Conservation (phyloP, 331 rosid genomes). For the Prunus yedoensis region DNA sequence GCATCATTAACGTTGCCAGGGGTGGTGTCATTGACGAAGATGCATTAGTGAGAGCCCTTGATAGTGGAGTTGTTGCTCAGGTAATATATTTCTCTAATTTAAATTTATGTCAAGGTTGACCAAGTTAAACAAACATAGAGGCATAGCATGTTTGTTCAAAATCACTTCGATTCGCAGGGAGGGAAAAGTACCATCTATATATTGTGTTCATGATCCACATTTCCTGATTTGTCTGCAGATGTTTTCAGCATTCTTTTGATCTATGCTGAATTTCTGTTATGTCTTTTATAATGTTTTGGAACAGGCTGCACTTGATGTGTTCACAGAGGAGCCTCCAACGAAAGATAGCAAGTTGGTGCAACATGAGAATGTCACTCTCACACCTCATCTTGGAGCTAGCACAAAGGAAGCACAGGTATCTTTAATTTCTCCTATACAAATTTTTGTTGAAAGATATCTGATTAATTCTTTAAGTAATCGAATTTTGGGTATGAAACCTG, state of each 20-base stretch:
- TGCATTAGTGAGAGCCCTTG: constrained; percentile 80
- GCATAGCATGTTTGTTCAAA: neutral
- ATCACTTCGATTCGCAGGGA: neutral
- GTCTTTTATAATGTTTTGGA: constrained; percentile 19
- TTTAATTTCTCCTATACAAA: constrained; percentile 11
- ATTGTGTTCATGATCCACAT: neutral
- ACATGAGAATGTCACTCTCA: constrained; percentile 73
- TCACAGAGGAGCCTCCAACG: constrained; percentile 83
- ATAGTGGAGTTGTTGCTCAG: constrained; percentile 81
- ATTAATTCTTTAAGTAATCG: neutral
- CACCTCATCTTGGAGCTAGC: constrained; percentile 99
- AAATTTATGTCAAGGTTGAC: neutral
- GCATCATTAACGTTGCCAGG: constrained; percentile 77
- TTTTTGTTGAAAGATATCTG: neutral
- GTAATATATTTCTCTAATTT: constrained; percentile 20
- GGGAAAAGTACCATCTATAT: neutral
- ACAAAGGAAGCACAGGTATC: constrained; percentile 88
- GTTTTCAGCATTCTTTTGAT: neutral
- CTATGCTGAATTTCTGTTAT: neutral
- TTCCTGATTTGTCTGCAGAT: neutral
- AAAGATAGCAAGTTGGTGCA: constrained; percentile 73
- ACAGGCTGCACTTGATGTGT: constrained; percentile 94
- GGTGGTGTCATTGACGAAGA: constrained; percentile 97
- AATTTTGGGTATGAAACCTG: neutral
- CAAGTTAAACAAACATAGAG: neutral